These are phyloP conservation scores for Lyophyllum atratum DNA, from an alignment of 768 basidiomycete genomes.

Conservation along the genomic window DNA sequence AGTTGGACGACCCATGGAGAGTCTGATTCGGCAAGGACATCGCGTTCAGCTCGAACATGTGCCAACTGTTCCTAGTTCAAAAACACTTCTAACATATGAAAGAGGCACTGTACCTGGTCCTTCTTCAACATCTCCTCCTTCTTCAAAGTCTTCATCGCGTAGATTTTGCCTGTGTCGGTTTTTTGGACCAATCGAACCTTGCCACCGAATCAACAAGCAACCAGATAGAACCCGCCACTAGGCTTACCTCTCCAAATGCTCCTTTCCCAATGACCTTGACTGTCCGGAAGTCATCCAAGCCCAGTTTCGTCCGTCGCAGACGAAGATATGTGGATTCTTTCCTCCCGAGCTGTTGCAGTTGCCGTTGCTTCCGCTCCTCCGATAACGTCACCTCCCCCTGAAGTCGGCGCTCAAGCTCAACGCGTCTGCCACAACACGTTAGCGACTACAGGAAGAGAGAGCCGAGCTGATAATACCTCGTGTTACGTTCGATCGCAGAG, in stretches of 20 bases:
- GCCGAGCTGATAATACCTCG: slow-evolving; percentile 53
- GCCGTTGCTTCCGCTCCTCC: slow-evolving; percentile 85
- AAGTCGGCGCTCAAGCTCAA: slow-evolving; percentile 82
- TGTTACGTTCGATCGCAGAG: slow-evolving; percentile 91
- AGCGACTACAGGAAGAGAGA: background rate
- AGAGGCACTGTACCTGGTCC: slow-evolving; percentile 69
- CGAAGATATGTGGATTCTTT: slow-evolving; percentile 90
- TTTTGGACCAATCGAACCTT: slow-evolving; percentile 94
- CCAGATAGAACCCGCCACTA: background rate
- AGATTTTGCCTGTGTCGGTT: slow-evolving; percentile 95
- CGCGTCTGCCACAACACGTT: slow-evolving; percentile 56
- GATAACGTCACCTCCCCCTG: slow-evolving; percentile 67
- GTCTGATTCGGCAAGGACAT: slow-evolving; percentile 94
- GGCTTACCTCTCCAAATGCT: slow-evolving; percentile 91
- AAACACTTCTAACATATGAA: background rate
- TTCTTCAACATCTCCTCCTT: slow-evolving; percentile 99
- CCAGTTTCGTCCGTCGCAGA: slow-evolving; percentile 84
- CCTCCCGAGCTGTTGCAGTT: slow-evolving; percentile 80
- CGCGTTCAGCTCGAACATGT: slow-evolving; percentile 96
- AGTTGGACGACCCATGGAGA: slow-evolving; percentile 97
- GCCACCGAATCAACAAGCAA: background rate
- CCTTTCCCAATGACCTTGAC: slow-evolving; percentile 99
- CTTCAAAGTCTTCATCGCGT: slow-evolving; percentile 97
- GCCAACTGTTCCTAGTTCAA: slow-evolving; percentile 67
- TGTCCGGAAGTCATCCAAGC: slow-evolving; percentile 90